Evolutionary conservation across 2,329 filamentous ascomycete species (phyloP).

Genomic region (Parascedosporium putredinis): DNA sequence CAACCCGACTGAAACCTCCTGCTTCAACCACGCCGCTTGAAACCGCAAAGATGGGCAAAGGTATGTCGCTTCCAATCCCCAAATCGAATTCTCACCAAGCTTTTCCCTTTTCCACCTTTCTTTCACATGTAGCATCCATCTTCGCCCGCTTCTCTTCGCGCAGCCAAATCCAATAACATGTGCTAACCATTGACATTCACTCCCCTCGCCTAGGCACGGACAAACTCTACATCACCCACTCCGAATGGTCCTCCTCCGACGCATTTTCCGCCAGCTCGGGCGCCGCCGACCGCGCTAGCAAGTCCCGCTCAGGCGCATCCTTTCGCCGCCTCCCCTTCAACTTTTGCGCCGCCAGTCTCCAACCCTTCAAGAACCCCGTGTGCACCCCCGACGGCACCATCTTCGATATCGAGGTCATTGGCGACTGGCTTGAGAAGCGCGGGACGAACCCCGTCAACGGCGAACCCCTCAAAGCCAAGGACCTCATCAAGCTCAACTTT

Average conservation of each 20-base stretch:
- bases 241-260: slow-evolving; percentile 90
- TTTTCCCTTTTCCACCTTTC: too few species aligned
- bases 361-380: slow-evolving; percentile 90
- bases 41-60: slow-evolving; percentile 13
- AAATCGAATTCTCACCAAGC: not conserved
- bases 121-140: too few species aligned
- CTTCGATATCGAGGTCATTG: slow-evolving; percentile 90
- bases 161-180: too few species aligned
- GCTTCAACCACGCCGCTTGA: not conserved
- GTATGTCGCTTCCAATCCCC: slow-evolving; percentile 2
- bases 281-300: slow-evolving; percentile 42
- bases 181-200: not conserved
- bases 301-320: slow-evolving; percentile 37
- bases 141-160: too few species aligned
- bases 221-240: slow-evolving; percentile 71
- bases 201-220: slow-evolving; percentile 25
- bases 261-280: slow-evolving; percentile 75
- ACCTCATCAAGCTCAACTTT: slow-evolving; percentile 86
- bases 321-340: slow-evolving; percentile 95
- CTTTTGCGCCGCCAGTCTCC: slow-evolving; percentile 91
- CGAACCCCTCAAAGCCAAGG: slow-evolving; percentile 63
- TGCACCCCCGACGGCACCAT: slow-evolving; percentile 81
- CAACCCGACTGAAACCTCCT: too few species aligned
- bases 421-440: slow-evolving; percentile 89
- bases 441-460: slow-evolving; percentile 86